phyloP scores from a whole-genome alignment of 1,284 basidiomycete genomes.

The Leccinum proliferum region DNA sequence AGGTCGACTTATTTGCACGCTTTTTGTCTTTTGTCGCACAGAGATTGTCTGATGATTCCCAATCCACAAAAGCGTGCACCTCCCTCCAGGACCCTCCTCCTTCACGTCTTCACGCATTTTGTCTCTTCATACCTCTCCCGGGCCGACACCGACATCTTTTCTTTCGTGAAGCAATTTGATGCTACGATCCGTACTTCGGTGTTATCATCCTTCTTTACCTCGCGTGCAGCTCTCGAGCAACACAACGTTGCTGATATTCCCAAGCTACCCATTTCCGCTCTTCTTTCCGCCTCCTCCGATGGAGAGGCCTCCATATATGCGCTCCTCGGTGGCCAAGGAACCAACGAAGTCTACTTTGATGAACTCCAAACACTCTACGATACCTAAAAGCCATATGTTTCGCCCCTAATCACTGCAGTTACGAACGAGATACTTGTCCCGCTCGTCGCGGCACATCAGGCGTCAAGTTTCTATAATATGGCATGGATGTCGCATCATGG shows the following conservation, averaged over 20 bases:
- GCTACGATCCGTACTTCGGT: conserved; percentile 73
- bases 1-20: conserved; percentile 72
- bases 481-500: conserved; percentile 85
- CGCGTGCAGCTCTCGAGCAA: conserved; percentile 69
- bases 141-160: conserved; percentile 77
- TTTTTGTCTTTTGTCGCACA: conserved; percentile 74
- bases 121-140: conserved; percentile 71
- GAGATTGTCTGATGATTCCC: conserved; percentile 50
- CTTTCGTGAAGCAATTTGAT: conserved; percentile 73
- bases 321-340: conserved; percentile 97
- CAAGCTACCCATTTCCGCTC: conserved; percentile 62
- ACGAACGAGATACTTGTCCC: conserved; percentile 68
- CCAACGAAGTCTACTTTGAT: conserved; percentile 97
- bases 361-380: conserved; percentile 92
- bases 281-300: conserved; percentile 66
- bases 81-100: conserved; percentile 71
- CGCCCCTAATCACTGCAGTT: conserved; percentile 61
- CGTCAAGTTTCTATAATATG: conserved; percentile 77
- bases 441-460: conserved; percentile 60
- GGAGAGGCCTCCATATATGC: conserved; percentile 85
- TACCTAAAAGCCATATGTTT: conserved; percentile 85
- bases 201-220: conserved; percentile 77
- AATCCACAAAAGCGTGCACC: conserved; percentile 52
- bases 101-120: conserved; percentile 73
- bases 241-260: conserved; percentile 57